Conservation (phyloP, 2,329 filamentous ascomycete species). For the Tolypocladium album region DNA sequence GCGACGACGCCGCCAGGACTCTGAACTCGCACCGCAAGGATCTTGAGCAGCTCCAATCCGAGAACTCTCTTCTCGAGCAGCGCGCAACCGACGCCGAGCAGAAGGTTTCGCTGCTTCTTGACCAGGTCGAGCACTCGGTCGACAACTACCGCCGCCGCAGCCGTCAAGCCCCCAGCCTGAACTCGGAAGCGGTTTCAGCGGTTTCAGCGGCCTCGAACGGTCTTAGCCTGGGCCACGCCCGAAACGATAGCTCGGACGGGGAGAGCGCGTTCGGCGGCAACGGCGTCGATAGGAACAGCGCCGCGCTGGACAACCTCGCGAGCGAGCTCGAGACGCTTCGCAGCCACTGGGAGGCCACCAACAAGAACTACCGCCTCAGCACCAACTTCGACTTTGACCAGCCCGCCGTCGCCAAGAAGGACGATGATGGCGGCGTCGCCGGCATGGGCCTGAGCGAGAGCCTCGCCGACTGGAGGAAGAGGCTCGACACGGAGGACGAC, state of each 20-base stretch:
- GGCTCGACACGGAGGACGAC: slow-evolving; percentile 48
- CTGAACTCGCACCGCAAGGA: slow-evolving; percentile 53
- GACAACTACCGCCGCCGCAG: slow-evolving; percentile 84
- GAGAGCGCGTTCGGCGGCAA: slow-evolving; percentile 53
- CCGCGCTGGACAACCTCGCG: slow-evolving; percentile 79
- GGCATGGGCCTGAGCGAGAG: slow-evolving; percentile 53
- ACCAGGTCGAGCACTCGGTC: slow-evolving; percentile 89
- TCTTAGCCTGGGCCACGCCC: slow-evolving; percentile 28
- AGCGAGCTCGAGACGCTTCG: slow-evolving; percentile 85
- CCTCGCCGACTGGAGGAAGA: slow-evolving; percentile 69
- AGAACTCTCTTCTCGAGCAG: slow-evolving; percentile 71
- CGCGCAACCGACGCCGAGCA: slow-evolving; percentile 84
- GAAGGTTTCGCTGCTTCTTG: slow-evolving; percentile 83
- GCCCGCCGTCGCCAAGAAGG: slow-evolving; percentile 25
- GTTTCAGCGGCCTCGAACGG: slow-evolving; percentile 21
- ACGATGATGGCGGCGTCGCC: slow-evolving; percentile 31
- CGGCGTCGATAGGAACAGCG: slow-evolving; percentile 40
- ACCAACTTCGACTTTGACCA: slow-evolving; percentile 78
- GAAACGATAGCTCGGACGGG: slow-evolving; percentile 46
- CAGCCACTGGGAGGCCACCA: slow-evolving; percentile 90
- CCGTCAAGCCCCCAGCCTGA: slow-evolving; percentile 43
- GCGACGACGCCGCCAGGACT: slow-evolving; percentile 43
- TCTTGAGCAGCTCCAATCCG: slow-evolving; percentile 70
- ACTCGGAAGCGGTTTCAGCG: slow-evolving; percentile 27
- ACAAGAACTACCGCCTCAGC: slow-evolving; percentile 87